Evolutionary conservation across 1,284 basidiomycete genomes (phyloP).

Genomic region (Apiotrichum porosum): DNA sequence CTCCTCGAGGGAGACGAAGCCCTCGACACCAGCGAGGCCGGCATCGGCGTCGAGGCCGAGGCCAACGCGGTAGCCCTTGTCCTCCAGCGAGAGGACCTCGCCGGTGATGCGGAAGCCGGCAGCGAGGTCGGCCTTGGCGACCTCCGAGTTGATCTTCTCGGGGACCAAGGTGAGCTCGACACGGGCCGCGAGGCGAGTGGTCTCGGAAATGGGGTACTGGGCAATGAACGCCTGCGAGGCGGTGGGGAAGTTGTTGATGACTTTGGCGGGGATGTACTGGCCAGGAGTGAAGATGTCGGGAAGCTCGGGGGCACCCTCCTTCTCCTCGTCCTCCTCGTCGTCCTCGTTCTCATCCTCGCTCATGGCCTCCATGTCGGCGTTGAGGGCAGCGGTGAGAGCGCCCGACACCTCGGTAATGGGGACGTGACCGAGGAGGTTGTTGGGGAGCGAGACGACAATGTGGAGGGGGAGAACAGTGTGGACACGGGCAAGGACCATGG

Average conservation of each 20-base stretch:
- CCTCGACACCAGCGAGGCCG: slow-evolving; percentile 53
- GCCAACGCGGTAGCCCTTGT: slow-evolving; percentile 89
- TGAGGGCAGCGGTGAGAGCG: slow-evolving; percentile 65
- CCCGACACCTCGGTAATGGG: slow-evolving; percentile 92
- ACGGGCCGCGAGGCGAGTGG: slow-evolving; percentile 50
- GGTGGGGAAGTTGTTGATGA: slow-evolving; percentile 51
- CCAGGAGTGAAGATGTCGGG: slow-evolving; percentile 73
- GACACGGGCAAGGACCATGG: slow-evolving; percentile 81
- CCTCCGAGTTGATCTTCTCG: slow-evolving; percentile 75
- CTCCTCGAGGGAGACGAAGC: slow-evolving; percentile 72
- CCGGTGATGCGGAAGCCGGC: slow-evolving; percentile 72
- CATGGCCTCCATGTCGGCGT: slow-evolving; percentile 40
- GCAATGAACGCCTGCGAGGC: slow-evolving; percentile 43
- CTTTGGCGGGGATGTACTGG: slow-evolving; percentile 78
- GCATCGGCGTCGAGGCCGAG: slow-evolving; percentile 63
- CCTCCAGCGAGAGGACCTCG: slow-evolving; percentile 79
- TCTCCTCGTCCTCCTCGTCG: slow-evolving; percentile 46
- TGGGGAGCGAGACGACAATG: slow-evolving; percentile 86
- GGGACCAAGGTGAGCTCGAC: slow-evolving; percentile 88
- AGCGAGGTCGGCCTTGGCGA: slow-evolving; percentile 72
- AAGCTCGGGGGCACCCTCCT: slow-evolving; percentile 61
- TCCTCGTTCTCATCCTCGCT: slow-evolving; percentile 55
- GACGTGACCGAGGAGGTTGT: slow-evolving; percentile 89
- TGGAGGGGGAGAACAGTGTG: slow-evolving; percentile 83
- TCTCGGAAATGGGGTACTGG: slow-evolving; percentile 47